Percentiles rank a stretch among this genome's conserved stretches.
Conservation (phyloP, 179 eudicot species). For the Beta corolliflora region DNA sequence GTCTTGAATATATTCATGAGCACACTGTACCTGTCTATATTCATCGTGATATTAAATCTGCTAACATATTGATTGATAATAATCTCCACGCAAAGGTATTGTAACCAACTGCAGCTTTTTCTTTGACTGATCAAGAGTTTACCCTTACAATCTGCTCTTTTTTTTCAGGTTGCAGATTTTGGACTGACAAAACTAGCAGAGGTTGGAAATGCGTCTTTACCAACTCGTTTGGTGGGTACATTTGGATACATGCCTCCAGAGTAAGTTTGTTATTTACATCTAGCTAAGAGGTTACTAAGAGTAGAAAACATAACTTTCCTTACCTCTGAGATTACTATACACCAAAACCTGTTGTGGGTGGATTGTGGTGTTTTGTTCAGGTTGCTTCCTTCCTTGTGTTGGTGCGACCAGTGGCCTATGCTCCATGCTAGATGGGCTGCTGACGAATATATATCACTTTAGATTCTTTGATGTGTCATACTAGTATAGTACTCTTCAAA, state of each 20-base stretch:
- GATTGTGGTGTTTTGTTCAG: background rate
- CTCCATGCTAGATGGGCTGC: background rate
- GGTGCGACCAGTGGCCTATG: background rate
- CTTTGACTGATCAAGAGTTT: background rate
- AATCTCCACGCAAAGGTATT: constrained; percentile 63
- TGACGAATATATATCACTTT: background rate
- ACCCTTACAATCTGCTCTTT: background rate
- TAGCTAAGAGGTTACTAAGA: background rate
- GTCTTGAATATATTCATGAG: constrained; percentile 82
- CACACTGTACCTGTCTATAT: constrained; percentile 72
- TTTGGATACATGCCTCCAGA: constrained; percentile 85
- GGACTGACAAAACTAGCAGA: constrained; percentile 66
- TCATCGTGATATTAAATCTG: constrained; percentile 70
- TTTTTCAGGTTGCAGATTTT: constrained; percentile 72
- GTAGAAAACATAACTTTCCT: background rate
- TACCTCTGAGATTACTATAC: background rate
- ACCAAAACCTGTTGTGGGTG: background rate
- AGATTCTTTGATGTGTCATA: no score
- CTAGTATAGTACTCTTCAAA: no score
- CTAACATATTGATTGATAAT: constrained; percentile 62
- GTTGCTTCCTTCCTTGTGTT: background rate
- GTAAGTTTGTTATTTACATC: constrained; percentile 38
- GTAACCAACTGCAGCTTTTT: background rate
- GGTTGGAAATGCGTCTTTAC: constrained; percentile 52
- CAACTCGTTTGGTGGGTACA: constrained; percentile 64